Percentiles rank a stretch among this genome's conserved stretches.
phyloP scores from a whole-genome alignment of 208 protist genomes.

The Trypanosoma vivax region DNA sequence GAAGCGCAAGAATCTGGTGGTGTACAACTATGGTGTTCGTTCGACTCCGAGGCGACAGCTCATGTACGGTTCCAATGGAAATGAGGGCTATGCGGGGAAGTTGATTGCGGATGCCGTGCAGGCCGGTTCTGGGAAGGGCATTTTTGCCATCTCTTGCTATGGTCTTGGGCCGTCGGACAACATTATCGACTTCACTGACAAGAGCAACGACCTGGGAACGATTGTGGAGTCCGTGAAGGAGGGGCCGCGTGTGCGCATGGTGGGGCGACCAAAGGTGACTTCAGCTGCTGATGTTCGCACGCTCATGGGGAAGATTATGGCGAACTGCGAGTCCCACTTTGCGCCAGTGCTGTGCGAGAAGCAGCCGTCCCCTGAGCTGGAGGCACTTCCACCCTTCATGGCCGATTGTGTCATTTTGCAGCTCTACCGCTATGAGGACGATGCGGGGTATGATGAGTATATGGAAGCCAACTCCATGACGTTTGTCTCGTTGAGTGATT shows the following conservation, averaged over 20 bases:
- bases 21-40: constrained; percentile 79
- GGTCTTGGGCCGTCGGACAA: constrained; percentile 66
- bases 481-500: constrained; percentile 78
- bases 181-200: constrained; percentile 73
- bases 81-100: constrained; percentile 65
- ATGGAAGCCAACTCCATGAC: constrained; percentile 80
- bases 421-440: constrained; percentile 74
- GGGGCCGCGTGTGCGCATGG: constrained; percentile 72
- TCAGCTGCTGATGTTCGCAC: constrained; percentile 45
- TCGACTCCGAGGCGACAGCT: constrained; percentile 79
- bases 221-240: constrained; percentile 87
- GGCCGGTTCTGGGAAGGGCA: constrained; percentile 23
- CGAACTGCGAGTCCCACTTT: constrained; percentile 81
- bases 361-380: constrained; percentile 70
- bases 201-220: constrained; percentile 71
- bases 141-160: constrained; percentile 73
- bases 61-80: constrained; percentile 51
- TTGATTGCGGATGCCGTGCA: constrained; percentile 59
- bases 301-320: constrained; percentile 49
- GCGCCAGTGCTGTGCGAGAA: constrained; percentile 64
- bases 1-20: constrained; percentile 72
- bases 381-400: constrained; percentile 81
- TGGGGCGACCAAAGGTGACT: constrained; percentile 54
- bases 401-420: constrained; percentile 80
- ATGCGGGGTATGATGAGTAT: constrained; percentile 51